Evolutionary conservation across 768 basidiomycete genomes (phyloP), one percentile per base, ranked within the genome.

Genomic region (Psilocybe subaeruginosa): DNA sequence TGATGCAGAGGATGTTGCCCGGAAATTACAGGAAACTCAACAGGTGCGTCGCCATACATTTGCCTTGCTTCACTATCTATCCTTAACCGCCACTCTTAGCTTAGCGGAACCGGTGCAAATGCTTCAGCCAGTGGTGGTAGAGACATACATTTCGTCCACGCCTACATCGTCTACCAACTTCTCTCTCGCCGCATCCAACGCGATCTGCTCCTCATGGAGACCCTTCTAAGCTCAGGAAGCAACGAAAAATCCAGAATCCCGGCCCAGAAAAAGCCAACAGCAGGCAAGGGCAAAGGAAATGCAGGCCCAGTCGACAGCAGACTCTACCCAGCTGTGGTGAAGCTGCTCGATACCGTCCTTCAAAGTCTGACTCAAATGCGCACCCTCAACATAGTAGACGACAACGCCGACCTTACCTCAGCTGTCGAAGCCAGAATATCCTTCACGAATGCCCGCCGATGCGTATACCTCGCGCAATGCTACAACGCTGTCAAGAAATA

Each of bases 321-420:
- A 54, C 77, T 90, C n/a, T 92, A 86, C 69, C 93, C 94, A 5
- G 94, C 92, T 0, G 80, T 97, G 7, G 90, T 97, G 72, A 97
- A 97, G 74, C 77, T 93, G 8, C 85, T 93, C 46, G 95, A 97
- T 73, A 89, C 91, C 2, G 82, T 93, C 31, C 74, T 97, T 17
- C 94, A 97, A 75, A 90, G 89, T 68, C 77, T 97, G 48, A 85
- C 86, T 56, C 92, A 94, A 73, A 91, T 97, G 86, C 81, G 91
- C 29, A 85, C 84, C 5, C 78, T 97, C 59, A 91, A 87, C 55
- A 84, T 95, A 41, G 92, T 97, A 12, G 93, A 97, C 68, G 93
- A 95, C 72, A 92, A 87, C 67, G 89, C 93, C 0, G 92, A 95
- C 64, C 81, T 97, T 4, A 85, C 89, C 0, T 80, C 89, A 4